Evolutionary conservation across 2,329 filamentous ascomycete genomes (phyloP).

Genomic region (Trichoderma oligosporum): DNA sequence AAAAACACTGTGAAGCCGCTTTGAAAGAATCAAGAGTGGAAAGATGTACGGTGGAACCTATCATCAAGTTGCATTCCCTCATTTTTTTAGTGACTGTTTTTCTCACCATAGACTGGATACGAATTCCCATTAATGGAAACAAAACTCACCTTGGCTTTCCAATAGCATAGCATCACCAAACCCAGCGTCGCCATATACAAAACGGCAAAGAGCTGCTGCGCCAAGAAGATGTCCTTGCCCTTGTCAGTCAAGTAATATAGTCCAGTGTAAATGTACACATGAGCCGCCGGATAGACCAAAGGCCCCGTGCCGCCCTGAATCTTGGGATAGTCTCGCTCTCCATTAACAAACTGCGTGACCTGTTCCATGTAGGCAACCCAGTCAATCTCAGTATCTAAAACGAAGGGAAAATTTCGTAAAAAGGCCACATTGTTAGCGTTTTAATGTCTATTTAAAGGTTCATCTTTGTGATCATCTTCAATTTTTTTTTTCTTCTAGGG

Average conservation of each 20-base stretch:
- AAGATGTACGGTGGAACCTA: slow-evolving; percentile 83
- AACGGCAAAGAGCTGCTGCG: slow-evolving; percentile 78
- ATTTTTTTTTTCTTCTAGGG: neutral
- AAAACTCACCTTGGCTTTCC: slow-evolving; percentile 58
- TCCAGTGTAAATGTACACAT: slow-evolving; percentile 84
- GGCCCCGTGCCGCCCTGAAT: slow-evolving; percentile 89
- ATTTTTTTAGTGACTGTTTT: neutral
- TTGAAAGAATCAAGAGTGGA: slow-evolving; percentile 80
- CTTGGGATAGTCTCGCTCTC: slow-evolving; percentile 82
- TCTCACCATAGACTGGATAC: no score
- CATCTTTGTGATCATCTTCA: neutral
- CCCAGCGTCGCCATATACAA: slow-evolving; percentile 74
- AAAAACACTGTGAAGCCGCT: slow-evolving; percentile 90
- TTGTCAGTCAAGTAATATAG: slow-evolving; percentile 74
- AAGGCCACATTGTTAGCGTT: neutral
- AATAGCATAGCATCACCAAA: slow-evolving; percentile 80
- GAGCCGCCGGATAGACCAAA: slow-evolving; percentile 88
- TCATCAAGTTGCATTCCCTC: neutral
- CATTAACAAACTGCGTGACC: slow-evolving; percentile 70
- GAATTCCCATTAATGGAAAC: neutral
- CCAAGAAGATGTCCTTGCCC: slow-evolving; percentile 70
- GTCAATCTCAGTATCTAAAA: slow-evolving; percentile 88
- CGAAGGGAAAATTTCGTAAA: neutral
- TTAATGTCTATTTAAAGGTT: neutral
- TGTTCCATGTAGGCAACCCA: slow-evolving; percentile 98